Evolutionary conservation across 129 eudicot genomes (phyloP), one percentile per base, ranked within the genome.

Genomic region (Solidago caesia): DNA sequence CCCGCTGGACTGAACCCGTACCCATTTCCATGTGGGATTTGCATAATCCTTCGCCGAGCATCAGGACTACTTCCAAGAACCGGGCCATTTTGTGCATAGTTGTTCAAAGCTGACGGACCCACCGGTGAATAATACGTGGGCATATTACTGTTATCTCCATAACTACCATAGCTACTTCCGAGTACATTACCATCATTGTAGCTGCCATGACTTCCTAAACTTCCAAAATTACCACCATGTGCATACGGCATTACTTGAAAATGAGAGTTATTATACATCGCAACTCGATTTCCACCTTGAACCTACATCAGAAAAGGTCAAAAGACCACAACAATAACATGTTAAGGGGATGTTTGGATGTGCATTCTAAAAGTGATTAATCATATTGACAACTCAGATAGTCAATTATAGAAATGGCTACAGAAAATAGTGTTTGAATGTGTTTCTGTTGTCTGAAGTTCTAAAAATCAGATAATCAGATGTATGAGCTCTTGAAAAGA

Each of bases 141-240:
- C 82, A 89, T 77, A 56, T 89, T 89, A 77, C 81, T 80, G 75
- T 81, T 89, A 60, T 95, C 97, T 63, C 97, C 99, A 68, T 91
- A 91, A 81, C 99, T 95, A 29, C 99, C 97, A 49, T 87, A 87
- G 81, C 99, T 94, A 81, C 98, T 91, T 73, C 97, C 97, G 26
- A 88, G 85, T 27, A 55, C 86, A 42, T 77, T 62, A 57, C 86
- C 84, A 26, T 95, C 99, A 44, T 86, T 85, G 80, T 95, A 95
- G 77, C 99, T 95, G 33, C 92, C 97, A 61, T 88, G 94, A 81
- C 99, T 95, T 70, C 99, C 99, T 70, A 94, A 84, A 83, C 99
- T 94, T 70, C 99, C 97, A 74, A 84, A 95, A 76, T 96, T 91
- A 68, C 90, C 89, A 14, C 88, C 88, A 74, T 89, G 96, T 65